Base-by-base conservation (phyloP, 345 rosid genomes). In the Salix viminalis region DNA sequence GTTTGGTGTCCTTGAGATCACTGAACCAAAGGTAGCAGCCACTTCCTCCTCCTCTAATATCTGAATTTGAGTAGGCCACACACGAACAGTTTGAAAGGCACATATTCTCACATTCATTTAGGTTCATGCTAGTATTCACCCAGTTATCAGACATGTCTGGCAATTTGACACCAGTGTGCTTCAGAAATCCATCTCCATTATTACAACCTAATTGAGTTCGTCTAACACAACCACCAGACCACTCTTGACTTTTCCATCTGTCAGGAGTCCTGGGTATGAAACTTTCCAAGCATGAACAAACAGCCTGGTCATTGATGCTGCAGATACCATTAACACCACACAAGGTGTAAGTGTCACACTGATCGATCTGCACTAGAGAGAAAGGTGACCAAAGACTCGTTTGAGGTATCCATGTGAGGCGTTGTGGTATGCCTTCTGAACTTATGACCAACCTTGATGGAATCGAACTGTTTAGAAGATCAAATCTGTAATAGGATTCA, bases 1-100 rank as follows among this genome's bases (percentile, higher is more conserved):
- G 16, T 42, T 61, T 74, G 14, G 54, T 48, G 42, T 79, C 82
- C 46, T 61, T 2, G n/a, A 79, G 71, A 18, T 64, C 78, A 28
- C 32, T 34, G 15, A 74, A 75, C 82, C 82, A 79, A 0, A 69
- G 75, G 64, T 69, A 69, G 52, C 82, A 75, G 42, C 78, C 82
- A 48, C 67, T 62, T 62, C 75, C 75, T 58, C 70, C 71, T 19
- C 12, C 44, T 73, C 48, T 66, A 28, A 79, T 41, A 70, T 75
- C 75, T 28, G 62, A 70, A 79, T 69, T 69, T 74, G 78, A 62
- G 62, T 69, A 79, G n/a, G 75, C 79, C 12, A 8, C 75, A 54
- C 82, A 79, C 4, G 39, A 41, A 54, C 82, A 75, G 65, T 79
- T 75, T 2, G 52, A 44, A 28, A 58, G 36, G 41, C 82, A 79